These are phyloP conservation scores for Penicillium soppii DNA, from an alignment of 495 filamentous ascomycete genomes.

Conservation along the genomic window DNA sequence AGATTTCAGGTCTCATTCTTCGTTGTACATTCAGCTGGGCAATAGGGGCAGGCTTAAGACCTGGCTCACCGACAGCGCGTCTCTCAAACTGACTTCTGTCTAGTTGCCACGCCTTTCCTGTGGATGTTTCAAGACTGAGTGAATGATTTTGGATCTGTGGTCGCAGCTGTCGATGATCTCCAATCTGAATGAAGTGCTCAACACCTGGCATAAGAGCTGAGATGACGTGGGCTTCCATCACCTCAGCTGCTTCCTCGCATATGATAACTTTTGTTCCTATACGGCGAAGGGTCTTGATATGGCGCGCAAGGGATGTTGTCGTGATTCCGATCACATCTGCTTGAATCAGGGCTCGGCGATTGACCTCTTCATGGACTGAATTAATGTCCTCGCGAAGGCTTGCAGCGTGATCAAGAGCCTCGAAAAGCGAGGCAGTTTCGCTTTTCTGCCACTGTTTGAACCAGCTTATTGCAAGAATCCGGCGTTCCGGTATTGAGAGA, in stretches of 20 bases:
- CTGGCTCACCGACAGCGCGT: conserved; percentile 10
- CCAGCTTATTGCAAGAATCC: conserved; percentile 3
- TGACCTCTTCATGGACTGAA: conserved; percentile 11
- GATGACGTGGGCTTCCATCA: conserved; percentile 65
- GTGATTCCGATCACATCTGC: conserved; percentile 35
- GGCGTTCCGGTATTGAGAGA: conserved; percentile 3
- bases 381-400: conserved; percentile 3
- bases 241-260: conserved; percentile 71
- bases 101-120: conserved; percentile 5
- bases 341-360: conserved; percentile 7
- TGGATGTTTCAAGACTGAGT: conserved; percentile 36
- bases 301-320: conserved; percentile 31
- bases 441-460: conserved; percentile 5
- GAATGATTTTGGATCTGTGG: conserved; percentile 56
- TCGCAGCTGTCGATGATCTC: conserved; percentile 67
- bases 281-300: conserved; percentile 22
- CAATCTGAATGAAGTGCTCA: conserved; percentile 68
- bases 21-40: conserved; percentile 61
- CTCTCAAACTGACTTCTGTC: conserved; percentile 13
- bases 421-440: conserved; percentile 6
- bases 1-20: conserved; percentile 71
- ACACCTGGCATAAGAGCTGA: conserved; percentile 62
- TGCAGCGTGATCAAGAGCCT: conserved; percentile 2
- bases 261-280: conserved; percentile 54
- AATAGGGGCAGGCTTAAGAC: conserved; percentile 35